phyloP scores from a whole-genome alignment of 495 filamentous ascomycete genomes.

The Elasticomyces elasticus region DNA sequence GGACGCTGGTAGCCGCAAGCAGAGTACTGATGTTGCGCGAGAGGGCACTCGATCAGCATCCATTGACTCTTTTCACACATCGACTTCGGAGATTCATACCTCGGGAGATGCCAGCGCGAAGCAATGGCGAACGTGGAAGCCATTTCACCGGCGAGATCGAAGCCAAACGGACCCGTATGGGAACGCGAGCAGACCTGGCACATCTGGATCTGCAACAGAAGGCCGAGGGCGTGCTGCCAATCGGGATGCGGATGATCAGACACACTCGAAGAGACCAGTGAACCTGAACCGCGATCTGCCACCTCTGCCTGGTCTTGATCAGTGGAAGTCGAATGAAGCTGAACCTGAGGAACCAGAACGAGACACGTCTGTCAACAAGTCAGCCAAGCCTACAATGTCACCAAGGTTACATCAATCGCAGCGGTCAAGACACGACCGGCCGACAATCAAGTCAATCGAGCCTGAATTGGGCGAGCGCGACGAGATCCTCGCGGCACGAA shows the following conservation, averaged over 20 bases:
- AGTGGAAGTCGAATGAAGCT: constrained; percentile 25
- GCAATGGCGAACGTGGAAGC: neutral
- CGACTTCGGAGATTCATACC: neutral
- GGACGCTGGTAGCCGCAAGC: constrained; percentile 15
- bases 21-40: constrained; percentile 4
- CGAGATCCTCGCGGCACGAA: constrained; percentile 8
- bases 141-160: neutral
- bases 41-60: neutral
- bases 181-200: constrained; percentile 8
- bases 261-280: constrained; percentile 6
- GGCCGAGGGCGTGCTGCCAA: neutral
- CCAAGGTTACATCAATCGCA: neutral
- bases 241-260: neutral
- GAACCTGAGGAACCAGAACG: neutral
- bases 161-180: constrained; percentile 4
- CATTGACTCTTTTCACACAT: constrained; percentile 11
- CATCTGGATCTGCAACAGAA: constrained; percentile 1
- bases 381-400: neutral
- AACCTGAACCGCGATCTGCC: constrained; percentile 37
- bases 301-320: constrained; percentile 33
- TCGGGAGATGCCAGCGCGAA: neutral
- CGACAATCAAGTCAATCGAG: neutral
- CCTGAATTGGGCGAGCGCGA: constrained; percentile 2
- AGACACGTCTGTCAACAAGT: neutral
- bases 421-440: neutral